Base-by-base conservation (phyloP, 352 stramenopile species). In the Globisporangium cystogenes region DNA sequence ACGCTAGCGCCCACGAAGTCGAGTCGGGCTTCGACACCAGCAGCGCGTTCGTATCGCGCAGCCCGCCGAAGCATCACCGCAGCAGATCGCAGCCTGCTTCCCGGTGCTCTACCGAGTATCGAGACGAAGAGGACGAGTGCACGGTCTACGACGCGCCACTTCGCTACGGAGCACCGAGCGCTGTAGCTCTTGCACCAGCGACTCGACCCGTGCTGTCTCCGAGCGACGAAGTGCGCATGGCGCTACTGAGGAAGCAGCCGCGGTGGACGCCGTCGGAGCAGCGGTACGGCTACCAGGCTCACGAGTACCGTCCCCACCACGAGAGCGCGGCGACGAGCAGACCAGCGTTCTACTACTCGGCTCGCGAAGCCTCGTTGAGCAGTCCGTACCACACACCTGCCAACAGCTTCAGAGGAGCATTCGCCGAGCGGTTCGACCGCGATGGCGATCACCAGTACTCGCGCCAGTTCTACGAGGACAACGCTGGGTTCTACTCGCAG, bases 151-250 rank as follows among this genome's bases (percentile, higher is more conserved):
- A 8, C 8, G 20, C n/a, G 11, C 15, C 27, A 21, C 46, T 27
- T 18, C 29, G 33, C 33, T 39, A 39, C 12, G 3, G 33, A 18
- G 12, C 12, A 39, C 33, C 33, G 12, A 39, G 6, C 33, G 1
- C 0, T 16, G 33, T 39, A 2, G 3, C 33, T 39, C 7, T 10
- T 24, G 21, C 23, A 33, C 24, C 48, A 52, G 14, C 55, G 43
- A 68, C 57, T 35, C 65, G 48, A 0, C 23, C 65, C 14, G 36
- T 61, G 11, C 54, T 89, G 41, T 89, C 78, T 48, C 63, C 75
- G 0, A 89, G 69, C 37, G 75, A 77, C n/a, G 67, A 70, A 50
- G 51, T 89, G 29, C 69, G 78, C 31, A 74, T 82, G 41, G 74
- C 71, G 1, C 40, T 89, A 11, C 67, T 72, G 24, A 59, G 48